Base-by-base conservation (phyloP, 2,329 filamentous ascomycete genomes). In the Aspergillus piperis region DNA sequence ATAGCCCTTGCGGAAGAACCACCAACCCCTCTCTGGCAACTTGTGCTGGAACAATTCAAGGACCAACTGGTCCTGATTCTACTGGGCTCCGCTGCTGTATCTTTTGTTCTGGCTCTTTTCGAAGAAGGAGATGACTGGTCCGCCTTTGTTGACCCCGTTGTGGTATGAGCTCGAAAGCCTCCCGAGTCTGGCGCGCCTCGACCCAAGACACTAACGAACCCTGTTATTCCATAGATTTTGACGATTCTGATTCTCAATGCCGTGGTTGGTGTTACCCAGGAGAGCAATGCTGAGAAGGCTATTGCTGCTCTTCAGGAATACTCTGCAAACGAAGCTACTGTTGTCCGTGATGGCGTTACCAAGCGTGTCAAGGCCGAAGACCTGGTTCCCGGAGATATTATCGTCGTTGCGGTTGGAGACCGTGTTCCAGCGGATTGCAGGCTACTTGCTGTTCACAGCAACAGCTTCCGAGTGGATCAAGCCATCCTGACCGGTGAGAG, bases 221-320 rank as follows among this genome's bases (percentile, higher is more conserved):
- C 3, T 48, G 32, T 30, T 32, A 23, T 27, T 11, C 15, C 42
- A 39, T 62, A 96, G 91, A 99, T 99, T 69, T 85, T 99, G 66
- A 98, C 94, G 25, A 99, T 99, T 73, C 84, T 99, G 49, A 90
- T 99, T 65, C 88, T 99, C 70, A 99, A 99, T 80, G 91, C 95
- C 63, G 89, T 99, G 68, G 95, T 99, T 65, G 95, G 95, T 74
- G 95, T 99, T 27, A 97, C 94, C 59, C 95, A 99, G 83, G 95
- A 99, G 83, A 97, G 91, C 79, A 97, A 93, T 74, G 95, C 95
- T 66, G 95, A 99, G 78, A 97, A 98, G 81, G 95, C 95, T 54
- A 99, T 99, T 75, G 93, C 95, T 25, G 95, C 95, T 48, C 86
- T 99, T 59, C 95, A 99, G 80, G 94, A 99, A 85, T 99, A 99